Conservation (phyloP, 768 basidiomycete genomes). For the Gloeopeniophorella convolvens region DNA sequence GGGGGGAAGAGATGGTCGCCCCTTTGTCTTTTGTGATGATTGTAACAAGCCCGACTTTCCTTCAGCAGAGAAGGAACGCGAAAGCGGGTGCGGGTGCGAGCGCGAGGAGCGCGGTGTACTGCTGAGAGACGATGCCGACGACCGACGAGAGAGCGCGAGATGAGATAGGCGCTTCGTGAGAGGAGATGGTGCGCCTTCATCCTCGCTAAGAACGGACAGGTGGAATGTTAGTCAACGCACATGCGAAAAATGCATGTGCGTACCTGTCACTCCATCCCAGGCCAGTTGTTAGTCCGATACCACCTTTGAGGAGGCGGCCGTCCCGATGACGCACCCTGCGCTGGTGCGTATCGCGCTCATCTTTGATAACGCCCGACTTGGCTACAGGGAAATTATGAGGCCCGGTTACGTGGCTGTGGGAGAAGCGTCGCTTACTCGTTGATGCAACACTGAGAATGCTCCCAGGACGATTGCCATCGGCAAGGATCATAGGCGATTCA, state of each 20-base stretch:
- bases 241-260: not conserved
- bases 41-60: not conserved
- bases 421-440: conserved; percentile 20
- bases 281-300: conserved; percentile 37
- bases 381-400: conserved; percentile 24
- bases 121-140: conserved; percentile 18
- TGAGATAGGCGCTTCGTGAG: conserved; percentile 32
- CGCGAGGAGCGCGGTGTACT: conserved; percentile 4
- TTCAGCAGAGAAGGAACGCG: conserved; percentile 22
- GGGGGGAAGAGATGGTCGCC: conserved; percentile 11
- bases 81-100: conserved; percentile 22
- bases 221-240: not conserved
- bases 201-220: conserved; percentile 27
- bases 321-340: conserved; percentile 33
- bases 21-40: conserved; percentile 6
- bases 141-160: conserved; percentile 21
- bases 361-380: conserved; percentile 32
- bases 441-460: conserved; percentile 26
- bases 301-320: conserved; percentile 32
- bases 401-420: conserved; percentile 1
- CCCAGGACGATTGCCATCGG: conserved; percentile 22
- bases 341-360: conserved; percentile 31
- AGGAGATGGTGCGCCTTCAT: conserved; percentile 36
- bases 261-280: conserved; percentile 39
- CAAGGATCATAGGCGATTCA: conserved; percentile 16